Evolutionary conservation across 2,329 filamentous ascomycete species (phyloP).

Genomic region (Aspergillus ochraceus): DNA sequence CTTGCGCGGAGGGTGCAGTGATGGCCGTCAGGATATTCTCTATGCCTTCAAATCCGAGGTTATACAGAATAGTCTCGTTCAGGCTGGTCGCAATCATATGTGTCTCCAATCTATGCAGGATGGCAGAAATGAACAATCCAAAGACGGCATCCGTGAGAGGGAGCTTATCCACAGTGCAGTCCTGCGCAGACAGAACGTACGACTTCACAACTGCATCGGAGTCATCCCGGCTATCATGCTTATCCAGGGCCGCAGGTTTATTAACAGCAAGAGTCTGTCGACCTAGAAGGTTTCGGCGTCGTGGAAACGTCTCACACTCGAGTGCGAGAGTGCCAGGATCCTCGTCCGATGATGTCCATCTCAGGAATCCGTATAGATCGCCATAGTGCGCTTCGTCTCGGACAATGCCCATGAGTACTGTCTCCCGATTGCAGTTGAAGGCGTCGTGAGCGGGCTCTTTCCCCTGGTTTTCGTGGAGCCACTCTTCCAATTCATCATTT

Average conservation of each 20-base stretch:
- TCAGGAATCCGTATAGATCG: constrained; percentile 25
- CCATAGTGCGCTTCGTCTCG: constrained; percentile 26
- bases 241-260: not conserved
- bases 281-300: constrained; percentile 29
- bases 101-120: constrained; percentile 69
- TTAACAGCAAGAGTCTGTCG: constrained; percentile 7
- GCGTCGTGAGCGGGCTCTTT: constrained; percentile 22
- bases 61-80: constrained; percentile 53
- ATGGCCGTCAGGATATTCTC: constrained; percentile 67
- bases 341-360: constrained; percentile 20
- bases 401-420: constrained; percentile 23
- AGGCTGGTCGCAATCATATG: constrained; percentile 64
- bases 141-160: constrained; percentile 50
- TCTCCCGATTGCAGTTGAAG: constrained; percentile 12
- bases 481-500: constrained; percentile 16
- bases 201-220: constrained; percentile 15
- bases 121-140: constrained; percentile 67
- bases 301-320: constrained; percentile 28
- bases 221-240: not conserved
- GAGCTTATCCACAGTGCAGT: constrained; percentile 41
- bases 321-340: constrained; percentile 17
- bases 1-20: constrained; percentile 61
- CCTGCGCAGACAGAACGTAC: constrained; percentile 20
- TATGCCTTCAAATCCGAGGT: constrained; percentile 56
- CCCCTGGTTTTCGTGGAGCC: constrained; percentile 24